A percentile compares a stretch with the other conserved stretches of the same genome.
These are phyloP conservation scores for Bipolaris sorokiniana DNA, from an alignment of 2,329 filamentous ascomycete genomes.

Conservation along the genomic window DNA sequence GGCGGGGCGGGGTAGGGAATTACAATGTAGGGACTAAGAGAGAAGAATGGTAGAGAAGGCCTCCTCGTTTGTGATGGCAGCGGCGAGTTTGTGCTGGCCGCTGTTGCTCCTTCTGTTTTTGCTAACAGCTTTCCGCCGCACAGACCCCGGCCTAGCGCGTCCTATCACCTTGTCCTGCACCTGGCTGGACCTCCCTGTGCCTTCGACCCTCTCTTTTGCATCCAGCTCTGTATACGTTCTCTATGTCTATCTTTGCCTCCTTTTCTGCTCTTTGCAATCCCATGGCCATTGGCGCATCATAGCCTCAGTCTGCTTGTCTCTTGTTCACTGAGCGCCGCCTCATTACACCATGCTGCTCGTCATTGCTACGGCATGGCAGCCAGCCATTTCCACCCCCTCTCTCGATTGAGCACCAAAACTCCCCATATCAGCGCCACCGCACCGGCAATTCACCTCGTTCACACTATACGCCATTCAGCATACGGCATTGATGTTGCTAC, in stretches of 20 bases:
- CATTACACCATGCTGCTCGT: neutral
- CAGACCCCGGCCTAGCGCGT: conserved; percentile 27
- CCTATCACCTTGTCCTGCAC: conserved; percentile 26
- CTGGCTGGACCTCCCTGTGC: conserved; percentile 18
- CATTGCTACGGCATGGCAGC: neutral
- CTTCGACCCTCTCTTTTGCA: conserved; percentile 1
- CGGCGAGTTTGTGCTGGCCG: conserved; percentile 27
- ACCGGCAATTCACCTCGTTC: neutral
- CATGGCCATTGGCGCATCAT: neutral
- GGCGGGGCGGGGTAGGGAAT: conserved; percentile 16
- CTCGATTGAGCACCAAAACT: neutral
- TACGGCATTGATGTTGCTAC: neutral
- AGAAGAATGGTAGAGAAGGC: conserved; percentile 23
- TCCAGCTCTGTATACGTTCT: neutral
- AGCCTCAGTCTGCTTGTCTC: too few relatives aligned
- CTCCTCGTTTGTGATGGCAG: conserved; percentile 38
- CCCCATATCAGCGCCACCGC: neutral
- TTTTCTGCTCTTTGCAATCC: neutral
- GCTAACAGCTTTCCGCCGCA: conserved; percentile 33
- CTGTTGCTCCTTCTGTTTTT: conserved; percentile 39
- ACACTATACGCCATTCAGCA: neutral
- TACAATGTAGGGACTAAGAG: conserved; percentile 11
- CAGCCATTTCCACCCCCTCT: neutral
- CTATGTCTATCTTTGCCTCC: neutral
- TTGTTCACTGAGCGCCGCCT: neutral